phyloP scores from a whole-genome alignment of 2,329 filamentous ascomycete genomes.

The Xylaria digitata region DNA sequence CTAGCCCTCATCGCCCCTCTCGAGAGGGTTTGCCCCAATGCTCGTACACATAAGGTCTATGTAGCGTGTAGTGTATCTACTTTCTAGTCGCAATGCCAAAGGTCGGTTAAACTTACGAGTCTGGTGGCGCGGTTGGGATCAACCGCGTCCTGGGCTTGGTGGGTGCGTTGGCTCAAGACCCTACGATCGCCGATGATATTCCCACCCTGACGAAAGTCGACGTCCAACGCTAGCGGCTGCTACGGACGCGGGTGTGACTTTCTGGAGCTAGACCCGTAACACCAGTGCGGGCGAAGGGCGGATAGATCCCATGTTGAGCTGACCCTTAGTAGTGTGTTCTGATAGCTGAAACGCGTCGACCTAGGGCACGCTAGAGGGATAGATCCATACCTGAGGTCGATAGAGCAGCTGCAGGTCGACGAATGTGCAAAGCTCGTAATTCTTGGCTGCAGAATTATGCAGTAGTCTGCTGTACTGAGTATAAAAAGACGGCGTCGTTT shows the following conservation, averaged over 20 bases:
- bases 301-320: conserved; percentile 38
- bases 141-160: conserved; percentile 12
- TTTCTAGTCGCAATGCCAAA: conserved; percentile 2
- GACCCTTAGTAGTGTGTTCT: conserved; percentile 38
- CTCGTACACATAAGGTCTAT: conserved; percentile 16
- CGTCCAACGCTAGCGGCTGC: conserved; percentile 36
- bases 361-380: conserved; percentile 30
- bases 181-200: background rate
- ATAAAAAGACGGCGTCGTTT: conserved; percentile 43
- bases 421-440: conserved; percentile 46
- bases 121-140: conserved; percentile 11
- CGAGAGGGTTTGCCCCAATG: background rate
- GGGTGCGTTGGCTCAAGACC: background rate
- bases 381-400: conserved; percentile 32
- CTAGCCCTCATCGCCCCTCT: conserved; percentile 4
- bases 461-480: conserved; percentile 38
- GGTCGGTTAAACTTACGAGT: conserved; percentile 1
- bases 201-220: background rate
- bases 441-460: conserved; percentile 52
- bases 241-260: conserved; percentile 47
- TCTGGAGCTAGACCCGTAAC: conserved; percentile 49
- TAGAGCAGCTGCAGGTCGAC: conserved; percentile 49
- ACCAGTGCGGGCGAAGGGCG: conserved; percentile 36
- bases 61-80: conserved; percentile 41
- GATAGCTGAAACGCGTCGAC: conserved; percentile 42